Percentiles rank a stretch among this genome's conserved stretches.
phyloP scores from a whole-genome alignment of 2,329 filamentous ascomycete genomes.

The Apiospora aurea region DNA sequence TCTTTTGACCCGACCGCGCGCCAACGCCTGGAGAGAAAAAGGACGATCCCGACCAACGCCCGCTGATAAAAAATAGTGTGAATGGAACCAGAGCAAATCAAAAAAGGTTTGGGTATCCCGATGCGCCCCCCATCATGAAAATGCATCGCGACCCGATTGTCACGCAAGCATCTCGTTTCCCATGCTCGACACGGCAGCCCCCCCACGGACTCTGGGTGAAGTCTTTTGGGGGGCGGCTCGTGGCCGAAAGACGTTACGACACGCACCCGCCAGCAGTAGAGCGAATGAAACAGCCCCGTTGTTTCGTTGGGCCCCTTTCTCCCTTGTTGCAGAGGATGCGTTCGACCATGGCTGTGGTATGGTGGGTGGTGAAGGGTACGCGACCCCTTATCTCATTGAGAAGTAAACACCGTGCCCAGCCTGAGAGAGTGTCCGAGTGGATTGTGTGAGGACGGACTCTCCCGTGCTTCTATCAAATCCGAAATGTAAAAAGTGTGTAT shows the following conservation, averaged over 20 bases:
- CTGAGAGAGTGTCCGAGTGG: neutral
- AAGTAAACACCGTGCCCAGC: constrained; percentile 20
- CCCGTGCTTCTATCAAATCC: constrained; percentile 6
- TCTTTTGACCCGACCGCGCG: constrained; percentile 14
- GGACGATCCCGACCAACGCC: constrained; percentile 17
- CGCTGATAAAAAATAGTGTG: constrained; percentile 3
- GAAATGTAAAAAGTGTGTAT: constrained; percentile 18
- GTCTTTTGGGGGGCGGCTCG: neutral
- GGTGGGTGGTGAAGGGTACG: constrained; percentile 16
- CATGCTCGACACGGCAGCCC: constrained; percentile 6
- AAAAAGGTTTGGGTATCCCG: constrained; percentile 23
- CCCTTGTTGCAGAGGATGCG: neutral
- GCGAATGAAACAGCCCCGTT: neutral
- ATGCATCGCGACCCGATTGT: constrained; percentile 17
- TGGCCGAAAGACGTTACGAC: constrained; percentile 14
- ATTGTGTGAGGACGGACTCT: neutral
- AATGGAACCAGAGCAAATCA: constrained; percentile 4
- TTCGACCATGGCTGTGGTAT: constrained; percentile 9
- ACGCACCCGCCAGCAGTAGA: neutral
- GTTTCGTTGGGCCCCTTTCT: neutral
- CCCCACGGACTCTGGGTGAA: neutral
- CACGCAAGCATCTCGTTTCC: constrained; percentile 20
- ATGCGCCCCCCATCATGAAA: constrained; percentile 21
- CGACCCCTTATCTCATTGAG: constrained; percentile 18
- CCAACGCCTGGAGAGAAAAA: constrained; percentile 14